Evolutionary conservation across 2,329 filamentous ascomycete species (phyloP), one percentile per base, ranked within the genome.

Genomic region (Penicillium olsonii): DNA sequence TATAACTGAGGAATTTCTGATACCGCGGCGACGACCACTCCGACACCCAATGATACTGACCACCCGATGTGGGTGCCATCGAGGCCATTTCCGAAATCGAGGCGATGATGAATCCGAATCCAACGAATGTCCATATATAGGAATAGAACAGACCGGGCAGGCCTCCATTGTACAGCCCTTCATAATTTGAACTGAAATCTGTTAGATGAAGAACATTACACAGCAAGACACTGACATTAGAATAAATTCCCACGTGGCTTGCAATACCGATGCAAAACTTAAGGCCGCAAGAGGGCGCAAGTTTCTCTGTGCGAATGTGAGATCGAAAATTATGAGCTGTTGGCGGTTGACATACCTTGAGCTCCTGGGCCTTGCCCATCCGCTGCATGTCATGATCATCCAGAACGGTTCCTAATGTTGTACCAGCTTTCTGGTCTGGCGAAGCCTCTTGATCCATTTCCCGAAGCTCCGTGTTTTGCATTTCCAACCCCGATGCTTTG

Each of bases 21-120:
- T 74, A 71, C 37, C 66, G 64, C 0, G 63, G 67, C 0, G 79
- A 75, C 1, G 79, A 75, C 50, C 82, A 81, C 43, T 43, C 41
- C 5, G 41, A 43, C 11, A 43, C 40, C 40, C 40, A 43, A 15
- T 43, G 31, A 10, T 43, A 83, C 55, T 84, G 80, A 2, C 81
- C 81, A 18, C 81, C 80, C 5, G 76, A 75, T 0, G 79, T 84
- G 0, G 81, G 81, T 2, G 79, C 78, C 65, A 74, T 75, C 1
- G 67, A 70, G 11, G 68, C 67, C 70, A 90, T 78, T 67, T 95
- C 90, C 0, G 87, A 82, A 62, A 92, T 76, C 5, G 70, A 71
- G 18, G 59, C 56, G 20, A 72, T 64, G 15, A 92, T 78, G 20
- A 84, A 85, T 4, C 87, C 86, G 20, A 87, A 80, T 0, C 87